Evolutionary conservation across 495 filamentous ascomycete genomes (phyloP), one percentile per base, ranked within the genome.

Genomic region (Chaetomidium leptoderma): DNA sequence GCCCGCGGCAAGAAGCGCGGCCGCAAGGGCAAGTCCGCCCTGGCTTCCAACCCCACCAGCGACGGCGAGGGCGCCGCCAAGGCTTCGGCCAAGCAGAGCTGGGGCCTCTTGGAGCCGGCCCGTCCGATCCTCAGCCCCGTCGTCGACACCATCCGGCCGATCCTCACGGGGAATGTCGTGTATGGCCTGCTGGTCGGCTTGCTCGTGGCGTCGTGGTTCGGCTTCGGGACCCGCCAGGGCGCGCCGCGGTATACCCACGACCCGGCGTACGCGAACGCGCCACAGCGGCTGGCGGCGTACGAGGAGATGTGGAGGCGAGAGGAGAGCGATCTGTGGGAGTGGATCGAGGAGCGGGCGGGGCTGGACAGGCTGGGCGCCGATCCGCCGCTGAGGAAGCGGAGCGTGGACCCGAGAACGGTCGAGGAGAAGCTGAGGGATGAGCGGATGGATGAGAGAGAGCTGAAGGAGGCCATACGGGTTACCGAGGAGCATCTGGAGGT

Each of bases 271-370:
- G 39, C 70, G 57, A 66, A 74, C 67, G 68, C 74, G 63, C 81
- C 91, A 7, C 84, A 92, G 58, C 81, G 90, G 6, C 67, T 89
- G 17, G 86, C 84, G 24, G 92, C 91, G 6, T 98, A 97, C 69
- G 92, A 97, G 59, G 87, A 96, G 72, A 86, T 96, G 63, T 98
- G 93, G 93, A 80, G 84, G 17, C 74, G 82, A 17, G 93, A 97
- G 65, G 93, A 98, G 67, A 89, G 83, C 62, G 90, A 92, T 53
- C 74, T 98, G 9, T 99, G 95, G 95, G 85, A 88, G 49, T 99
- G 93, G 93, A 75, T 99, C 11, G 93, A 99, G 63, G 88, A 97
- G 55, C 78, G 93, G 13, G 84, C 89, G 1, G 89, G 88, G 5
- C 76, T 92, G 69, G 85, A 90, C 51, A 79, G 82, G n/a, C 71